Evolutionary conservation across 2,329 filamentous ascomycete genomes (phyloP).

Genomic region (Ophiocordyceps sinensis): DNA sequence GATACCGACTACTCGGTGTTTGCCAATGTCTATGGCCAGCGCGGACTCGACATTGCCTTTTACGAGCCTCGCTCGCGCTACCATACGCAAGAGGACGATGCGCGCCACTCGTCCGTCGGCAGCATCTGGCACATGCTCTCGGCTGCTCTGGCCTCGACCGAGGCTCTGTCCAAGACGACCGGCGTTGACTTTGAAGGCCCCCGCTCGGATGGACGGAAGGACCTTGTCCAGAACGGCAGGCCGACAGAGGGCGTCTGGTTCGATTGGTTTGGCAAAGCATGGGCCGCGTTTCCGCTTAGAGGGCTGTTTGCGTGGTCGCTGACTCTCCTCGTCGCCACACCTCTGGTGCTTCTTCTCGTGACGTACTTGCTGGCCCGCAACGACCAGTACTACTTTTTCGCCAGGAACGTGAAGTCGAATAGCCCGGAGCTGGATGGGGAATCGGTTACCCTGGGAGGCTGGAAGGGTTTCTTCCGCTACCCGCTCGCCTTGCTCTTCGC

Average conservation of each 20-base stretch:
- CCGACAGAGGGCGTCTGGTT: constrained; percentile 77
- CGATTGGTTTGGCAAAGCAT: constrained; percentile 68
- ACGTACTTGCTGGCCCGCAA: constrained; percentile 52
- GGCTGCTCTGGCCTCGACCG: constrained; percentile 59
- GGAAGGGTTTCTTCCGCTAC: constrained; percentile 72
- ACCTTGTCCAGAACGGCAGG: constrained; percentile 50
- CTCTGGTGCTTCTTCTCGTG: constrained; percentile 55
- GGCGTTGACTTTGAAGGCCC: constrained; percentile 51
- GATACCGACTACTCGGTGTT: constrained; percentile 86
- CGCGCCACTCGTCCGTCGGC: constrained; percentile 55
- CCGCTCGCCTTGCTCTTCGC: constrained; percentile 61
- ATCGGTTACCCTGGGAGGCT: constrained; percentile 53
- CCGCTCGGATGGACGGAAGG: constrained; percentile 36
- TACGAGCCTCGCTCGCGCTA: constrained; percentile 76
- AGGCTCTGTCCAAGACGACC: constrained; percentile 54
- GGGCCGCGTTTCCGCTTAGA: constrained; percentile 65
- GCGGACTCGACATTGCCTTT: constrained; percentile 86
- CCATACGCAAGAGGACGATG: constrained; percentile 81
- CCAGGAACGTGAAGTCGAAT: constrained; percentile 36
- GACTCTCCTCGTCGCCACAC: constrained; percentile 65
- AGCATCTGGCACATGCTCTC: constrained; percentile 94
- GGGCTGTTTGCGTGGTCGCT: constrained; percentile 83
- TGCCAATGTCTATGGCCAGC: constrained; percentile 59
- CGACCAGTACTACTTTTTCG: constrained; percentile 84
- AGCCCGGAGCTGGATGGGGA: constrained; percentile 45